These are phyloP conservation scores for Ustilago sp. DNA, from an alignment of 1,284 basidiomycete species.

Conservation along the genomic window DNA sequence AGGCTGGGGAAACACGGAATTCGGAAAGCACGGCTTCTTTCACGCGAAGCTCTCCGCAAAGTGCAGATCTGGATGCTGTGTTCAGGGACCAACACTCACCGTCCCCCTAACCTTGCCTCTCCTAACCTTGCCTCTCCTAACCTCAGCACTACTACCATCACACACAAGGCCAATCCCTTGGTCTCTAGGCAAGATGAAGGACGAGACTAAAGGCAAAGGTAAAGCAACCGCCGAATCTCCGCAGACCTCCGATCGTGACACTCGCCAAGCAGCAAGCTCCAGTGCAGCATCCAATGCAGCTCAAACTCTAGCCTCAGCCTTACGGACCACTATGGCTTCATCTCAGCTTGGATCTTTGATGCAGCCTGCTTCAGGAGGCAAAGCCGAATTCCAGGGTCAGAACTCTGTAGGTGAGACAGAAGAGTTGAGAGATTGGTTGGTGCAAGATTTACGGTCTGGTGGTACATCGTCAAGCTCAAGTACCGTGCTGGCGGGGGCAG, in stretches of 20 bases:
- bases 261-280: neutral
- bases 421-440: conserved; percentile 32
- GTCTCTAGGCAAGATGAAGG: conserved; percentile 15
- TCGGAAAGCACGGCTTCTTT: conserved; percentile 13
- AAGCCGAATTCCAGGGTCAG: conserved; percentile 10
- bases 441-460: conserved; percentile 23
- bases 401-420: neutral
- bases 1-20: neutral
- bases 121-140: neutral
- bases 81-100: neutral
- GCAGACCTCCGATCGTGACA: neutral
- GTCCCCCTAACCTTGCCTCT: neutral
- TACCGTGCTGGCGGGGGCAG: neutral
- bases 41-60: conserved; percentile 7
- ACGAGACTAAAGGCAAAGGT: conserved; percentile 28
- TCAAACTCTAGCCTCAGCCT: conserved; percentile 23
- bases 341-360: conserved; percentile 39
- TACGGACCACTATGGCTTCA: conserved; percentile 30
- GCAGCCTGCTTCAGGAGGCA: conserved; percentile 18
- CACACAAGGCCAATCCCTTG: neutral
- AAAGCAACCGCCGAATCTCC: conserved; percentile 10
- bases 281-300: conserved; percentile 11
- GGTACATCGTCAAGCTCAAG: neutral
- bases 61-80: conserved; percentile 3
- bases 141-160: neutral